Evolutionary conservation across 2,329 filamentous ascomycete species (phyloP).

Genomic region (Botrytis elliptica): DNA sequence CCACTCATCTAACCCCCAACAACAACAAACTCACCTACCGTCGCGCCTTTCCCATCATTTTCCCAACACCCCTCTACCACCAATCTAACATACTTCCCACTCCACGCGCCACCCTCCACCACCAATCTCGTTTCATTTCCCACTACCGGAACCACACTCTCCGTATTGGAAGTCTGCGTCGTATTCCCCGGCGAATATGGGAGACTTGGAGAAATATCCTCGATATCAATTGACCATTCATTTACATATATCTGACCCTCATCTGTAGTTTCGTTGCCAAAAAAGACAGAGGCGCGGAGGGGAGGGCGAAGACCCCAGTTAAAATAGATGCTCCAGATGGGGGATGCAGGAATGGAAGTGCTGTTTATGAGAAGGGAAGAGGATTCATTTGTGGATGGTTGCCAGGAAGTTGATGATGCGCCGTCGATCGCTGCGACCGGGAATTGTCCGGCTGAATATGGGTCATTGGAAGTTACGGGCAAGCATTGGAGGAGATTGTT

Average conservation of each 20-base stretch:
- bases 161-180: constrained; percentile 14
- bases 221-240: constrained; percentile 28
- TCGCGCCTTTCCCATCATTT: constrained; percentile 45
- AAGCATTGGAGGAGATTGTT: constrained; percentile 66
- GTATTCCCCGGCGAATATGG: constrained; percentile 32
- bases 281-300: constrained; percentile 50
- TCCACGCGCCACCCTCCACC: constrained; percentile 36
- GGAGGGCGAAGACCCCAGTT: constrained; percentile 61
- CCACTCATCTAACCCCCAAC: constrained; percentile 5
- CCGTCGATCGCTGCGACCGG: constrained; percentile 66
- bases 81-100: constrained; percentile 40
- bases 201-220: constrained; percentile 29
- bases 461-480: constrained; percentile 48
- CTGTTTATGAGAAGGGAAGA: constrained; percentile 58
- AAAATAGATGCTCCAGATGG: constrained; percentile 52
- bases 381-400: constrained; percentile 53
- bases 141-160: constrained; percentile 32
- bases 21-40: constrained; percentile 52
- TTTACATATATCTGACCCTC: constrained; percentile 22
- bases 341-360: constrained; percentile 39
- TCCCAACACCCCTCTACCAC: constrained; percentile 49
- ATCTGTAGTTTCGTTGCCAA: constrained; percentile 45
- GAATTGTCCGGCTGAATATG: constrained; percentile 64
- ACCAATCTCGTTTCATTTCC: constrained; percentile 36
- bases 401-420: constrained; percentile 65